Conservation (phyloP, 768 basidiomycete genomes). For the Trametes elegans region DNA sequence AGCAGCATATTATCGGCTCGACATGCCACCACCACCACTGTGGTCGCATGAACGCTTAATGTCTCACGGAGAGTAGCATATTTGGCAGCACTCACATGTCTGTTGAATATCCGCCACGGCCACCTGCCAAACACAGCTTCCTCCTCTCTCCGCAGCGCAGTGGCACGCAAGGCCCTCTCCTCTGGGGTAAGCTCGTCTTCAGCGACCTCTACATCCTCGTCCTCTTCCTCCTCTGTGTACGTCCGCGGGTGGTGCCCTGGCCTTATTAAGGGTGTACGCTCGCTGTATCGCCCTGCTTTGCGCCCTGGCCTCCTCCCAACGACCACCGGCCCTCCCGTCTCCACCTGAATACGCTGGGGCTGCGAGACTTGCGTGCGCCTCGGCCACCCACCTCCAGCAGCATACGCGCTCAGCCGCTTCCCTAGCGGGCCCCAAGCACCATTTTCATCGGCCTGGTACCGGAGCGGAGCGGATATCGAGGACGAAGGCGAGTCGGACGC, state of each 20-base stretch:
- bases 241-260: constrained; percentile 24
- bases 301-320: too few relatives aligned
- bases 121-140: constrained; percentile 61
- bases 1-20: constrained; percentile 62
- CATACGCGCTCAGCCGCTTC: constrained; percentile 44
- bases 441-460: constrained; percentile 48
- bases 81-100: constrained; percentile 44
- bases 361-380: constrained; percentile 2
- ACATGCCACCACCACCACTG: constrained; percentile 89
- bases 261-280: constrained; percentile 40
- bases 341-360: constrained; percentile 1
- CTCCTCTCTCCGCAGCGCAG: constrained; percentile 45
- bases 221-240: constrained; percentile 24
- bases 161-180: constrained; percentile 27
- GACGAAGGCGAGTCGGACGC: constrained; percentile 68
- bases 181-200: constrained; percentile 20
- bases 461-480: constrained; percentile 79
- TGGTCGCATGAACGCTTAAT: neutral
- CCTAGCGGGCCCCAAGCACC: constrained; percentile 61
- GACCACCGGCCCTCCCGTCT: too few relatives aligned
- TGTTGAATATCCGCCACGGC: constrained; percentile 68
- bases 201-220: constrained; percentile 21
- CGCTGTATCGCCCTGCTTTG: constrained; percentile 26
- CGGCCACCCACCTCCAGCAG: constrained; percentile 21
- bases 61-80: neutral